phyloP scores from a whole-genome alignment of 495 filamentous ascomycete genomes.

The Penicillium riverlandense region DNA sequence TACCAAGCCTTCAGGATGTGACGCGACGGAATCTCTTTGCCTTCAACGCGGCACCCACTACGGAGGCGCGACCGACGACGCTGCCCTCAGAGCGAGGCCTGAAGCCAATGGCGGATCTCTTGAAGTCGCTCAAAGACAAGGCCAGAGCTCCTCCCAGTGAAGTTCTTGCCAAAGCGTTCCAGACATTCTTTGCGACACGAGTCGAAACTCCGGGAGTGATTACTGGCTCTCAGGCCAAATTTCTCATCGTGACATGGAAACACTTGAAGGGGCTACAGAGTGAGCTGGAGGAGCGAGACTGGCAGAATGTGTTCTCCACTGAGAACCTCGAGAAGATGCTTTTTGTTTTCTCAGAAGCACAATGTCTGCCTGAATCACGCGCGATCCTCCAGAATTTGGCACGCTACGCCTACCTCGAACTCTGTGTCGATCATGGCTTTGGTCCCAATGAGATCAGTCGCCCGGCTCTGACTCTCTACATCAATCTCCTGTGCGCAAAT shows the following conservation, averaged over 20 bases:
- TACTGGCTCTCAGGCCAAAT: constrained; percentile 57
- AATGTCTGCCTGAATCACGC: constrained; percentile 27
- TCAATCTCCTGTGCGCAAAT: constrained; percentile 50
- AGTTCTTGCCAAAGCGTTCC: constrained; percentile 57
- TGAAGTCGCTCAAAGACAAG: constrained; percentile 24
- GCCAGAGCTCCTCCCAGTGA: constrained; percentile 48
- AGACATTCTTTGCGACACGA: constrained; percentile 55
- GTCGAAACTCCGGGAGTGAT: constrained; percentile 38
- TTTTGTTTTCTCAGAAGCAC: constrained; percentile 29
- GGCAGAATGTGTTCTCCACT: constrained; percentile 36
- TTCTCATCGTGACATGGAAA: constrained; percentile 49
- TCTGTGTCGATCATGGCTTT: constrained; percentile 34
- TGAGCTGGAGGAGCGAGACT: constrained; percentile 27
- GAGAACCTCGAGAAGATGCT: constrained; percentile 44
- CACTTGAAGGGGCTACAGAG: constrained; percentile 42
- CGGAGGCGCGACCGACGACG: constrained; percentile 16
- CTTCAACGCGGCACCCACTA: constrained; percentile 16
- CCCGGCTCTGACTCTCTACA: constrained; percentile 40
- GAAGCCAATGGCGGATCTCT: constrained; percentile 37
- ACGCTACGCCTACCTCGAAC: constrained; percentile 47
- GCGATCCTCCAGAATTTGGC: constrained; percentile 42
- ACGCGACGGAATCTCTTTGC: constrained; percentile 30
- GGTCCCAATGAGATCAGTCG: constrained; percentile 26
- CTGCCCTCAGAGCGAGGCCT: constrained; percentile 35
- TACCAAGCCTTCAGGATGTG: constrained; percentile 11